A percentile compares a stretch with the other conserved stretches of the same genome.
Evolutionary conservation across 2,329 filamentous ascomycete species (phyloP).

Genomic region (Beauveria sp.): DNA sequence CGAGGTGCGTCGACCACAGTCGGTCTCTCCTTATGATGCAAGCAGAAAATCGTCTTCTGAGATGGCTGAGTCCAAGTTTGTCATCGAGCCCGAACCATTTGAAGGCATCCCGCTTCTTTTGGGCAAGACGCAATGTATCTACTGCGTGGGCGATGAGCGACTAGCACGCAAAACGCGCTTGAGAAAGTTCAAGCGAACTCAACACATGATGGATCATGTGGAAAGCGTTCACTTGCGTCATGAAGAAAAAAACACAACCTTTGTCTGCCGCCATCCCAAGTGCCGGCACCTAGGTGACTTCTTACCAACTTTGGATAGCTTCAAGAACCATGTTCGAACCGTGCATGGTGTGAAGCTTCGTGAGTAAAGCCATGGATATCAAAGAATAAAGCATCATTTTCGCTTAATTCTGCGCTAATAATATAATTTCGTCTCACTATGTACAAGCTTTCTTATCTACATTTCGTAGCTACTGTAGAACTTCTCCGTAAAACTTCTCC

Average conservation of each 20-base stretch:
- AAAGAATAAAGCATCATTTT: too few species aligned
- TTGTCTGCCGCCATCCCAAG: slow-evolving; percentile 11
- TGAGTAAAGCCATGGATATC: neutral
- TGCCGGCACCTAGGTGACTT: slow-evolving; percentile 10
- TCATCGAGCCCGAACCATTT: neutral
- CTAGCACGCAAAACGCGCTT: neutral
- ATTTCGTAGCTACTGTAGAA: too few species aligned
- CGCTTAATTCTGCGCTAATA: too few species aligned
- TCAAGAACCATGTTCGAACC: slow-evolving; percentile 11
- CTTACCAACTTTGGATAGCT: slow-evolving; percentile 4
- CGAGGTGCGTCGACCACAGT: slow-evolving; percentile 7
- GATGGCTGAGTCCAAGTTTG: too few species aligned
- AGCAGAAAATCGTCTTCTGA: too few species aligned
- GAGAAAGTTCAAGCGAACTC: slow-evolving; percentile 8
- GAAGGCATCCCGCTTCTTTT: slow-evolving; percentile 11
- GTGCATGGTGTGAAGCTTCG: slow-evolving; percentile 8
- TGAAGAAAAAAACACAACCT: neutral
- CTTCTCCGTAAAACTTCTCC: too few species aligned
- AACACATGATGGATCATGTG: slow-evolving; percentile 8
- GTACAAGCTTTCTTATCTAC: too few species aligned
- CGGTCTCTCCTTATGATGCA: too few species aligned
- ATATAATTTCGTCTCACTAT: too few species aligned
- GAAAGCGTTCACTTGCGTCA: slow-evolving; percentile 11
- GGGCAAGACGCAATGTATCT: slow-evolving; percentile 11
- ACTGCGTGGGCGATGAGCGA: slow-evolving; percentile 10